Conservation (phyloP, 805 yeast species). For the Maudiozyma serrabonitensis region DNA sequence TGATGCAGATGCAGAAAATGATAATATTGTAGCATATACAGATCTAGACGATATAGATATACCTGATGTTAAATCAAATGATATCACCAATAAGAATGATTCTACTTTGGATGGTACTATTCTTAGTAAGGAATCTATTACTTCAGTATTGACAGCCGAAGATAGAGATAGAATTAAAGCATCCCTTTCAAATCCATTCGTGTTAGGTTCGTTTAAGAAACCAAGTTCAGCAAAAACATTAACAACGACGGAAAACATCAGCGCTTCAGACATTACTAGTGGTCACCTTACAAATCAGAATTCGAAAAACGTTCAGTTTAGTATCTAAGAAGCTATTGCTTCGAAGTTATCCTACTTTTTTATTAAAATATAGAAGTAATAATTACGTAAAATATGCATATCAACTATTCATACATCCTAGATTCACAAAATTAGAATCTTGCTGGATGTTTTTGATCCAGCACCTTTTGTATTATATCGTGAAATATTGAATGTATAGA, state of each 20-base stretch:
- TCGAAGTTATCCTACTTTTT: too few relatives aligned
- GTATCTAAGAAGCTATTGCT: too few relatives aligned
- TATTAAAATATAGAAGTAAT: too few relatives aligned
- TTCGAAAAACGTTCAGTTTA: too few relatives aligned
- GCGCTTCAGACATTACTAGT: constrained; percentile 4
- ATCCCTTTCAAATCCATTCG: not conserved
- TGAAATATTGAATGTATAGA: constrained; percentile 34
- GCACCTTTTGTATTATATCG: constrained; percentile 34
- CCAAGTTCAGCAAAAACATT: constrained; percentile 10
- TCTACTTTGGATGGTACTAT: not conserved
- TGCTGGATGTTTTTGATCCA: constrained; percentile 20
- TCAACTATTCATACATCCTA: too few relatives aligned
- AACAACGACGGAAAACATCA: constrained; percentile 11
- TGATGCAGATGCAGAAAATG: too few relatives aligned
- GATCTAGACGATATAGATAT: not conserved
- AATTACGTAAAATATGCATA: too few relatives aligned
- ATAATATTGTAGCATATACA: too few relatives aligned
- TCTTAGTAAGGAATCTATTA: not conserved
- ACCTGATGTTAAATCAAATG: not conserved
- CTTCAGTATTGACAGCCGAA: not conserved
- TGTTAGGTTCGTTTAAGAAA: not conserved
- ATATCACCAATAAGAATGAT: not conserved
- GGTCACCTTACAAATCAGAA: not conserved
- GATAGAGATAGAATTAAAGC: not conserved
- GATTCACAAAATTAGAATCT: not conserved